Base-by-base conservation (phyloP, 345 rosid genomes). In the Microcos paniculata region DNA sequence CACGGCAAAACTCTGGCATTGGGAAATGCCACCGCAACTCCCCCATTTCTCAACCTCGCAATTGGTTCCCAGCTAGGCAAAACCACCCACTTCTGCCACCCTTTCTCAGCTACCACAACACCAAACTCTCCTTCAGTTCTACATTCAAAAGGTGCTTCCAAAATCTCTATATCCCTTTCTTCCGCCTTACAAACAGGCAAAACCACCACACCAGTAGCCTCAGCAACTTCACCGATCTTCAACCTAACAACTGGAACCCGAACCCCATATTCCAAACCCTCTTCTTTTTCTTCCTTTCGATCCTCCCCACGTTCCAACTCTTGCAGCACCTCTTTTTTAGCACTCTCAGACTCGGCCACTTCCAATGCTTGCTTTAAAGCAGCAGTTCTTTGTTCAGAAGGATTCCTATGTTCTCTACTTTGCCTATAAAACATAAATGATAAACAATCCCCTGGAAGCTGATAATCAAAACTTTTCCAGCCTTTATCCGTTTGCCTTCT, bases 31-130 rank as follows among this genome's bases (percentile, higher is more conserved):
- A 96, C 94, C 13, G 81, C 98, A 0, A 93, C 90, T 69, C 91
- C 97, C 5, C 93, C 96, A 23, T 76, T 71, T 12, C 68, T 82
- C 43, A 93, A 57, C 10, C 83, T 82, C 0, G 49, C 76, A 14
- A 91, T 33, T 1, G 90, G 89, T 19, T 74, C 83, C 98, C 99
- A 96, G 13, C 86, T 69, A 0, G 99, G 99, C 74, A 96, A 75
- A 19, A 90, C 97, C 75, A 88, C 94, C 99, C 99, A 96, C 77
- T 94, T 90, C 21, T 66, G 74, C 99, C 98, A 96, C 15, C 83
- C 93, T 76, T 88, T 91, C 76, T 93, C 98, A 0, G 96, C 87
- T 72, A 75, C 91, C 81, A 96, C 96, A 7, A 91, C 83, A 10
- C 93, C 87, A 46, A 96, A 96, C 21, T 88, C 93, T 19, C 97